Conservation (phyloP, 1,284 basidiomycete species). For the Cryptococcus hybrid region DNA sequence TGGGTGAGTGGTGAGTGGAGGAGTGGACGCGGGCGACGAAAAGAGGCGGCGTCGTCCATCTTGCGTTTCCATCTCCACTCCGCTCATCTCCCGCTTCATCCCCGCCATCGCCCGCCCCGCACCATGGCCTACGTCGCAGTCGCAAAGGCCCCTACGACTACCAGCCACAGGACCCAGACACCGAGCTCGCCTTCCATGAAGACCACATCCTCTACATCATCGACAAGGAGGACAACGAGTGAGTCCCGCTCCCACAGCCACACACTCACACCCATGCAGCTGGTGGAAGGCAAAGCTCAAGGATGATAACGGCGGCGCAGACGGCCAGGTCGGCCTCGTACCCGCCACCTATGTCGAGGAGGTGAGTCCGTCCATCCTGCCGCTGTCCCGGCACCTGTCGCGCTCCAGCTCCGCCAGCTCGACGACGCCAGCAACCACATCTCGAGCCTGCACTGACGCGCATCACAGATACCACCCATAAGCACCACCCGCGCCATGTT, state of each 20-base stretch:
- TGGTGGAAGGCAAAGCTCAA: constrained; percentile 93
- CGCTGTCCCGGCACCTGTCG: too few relatives aligned
- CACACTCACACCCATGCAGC: constrained; percentile 51
- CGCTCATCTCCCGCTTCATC: neutral
- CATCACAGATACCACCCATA: constrained; percentile 32
- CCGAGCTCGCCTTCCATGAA: constrained; percentile 88
- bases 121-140: constrained; percentile 50
- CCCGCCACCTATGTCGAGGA: constrained; percentile 89
- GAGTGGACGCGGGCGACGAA: neutral
- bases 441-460: too few relatives aligned
- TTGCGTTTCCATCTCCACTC: neutral
- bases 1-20: neutral
- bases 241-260: constrained; percentile 41
- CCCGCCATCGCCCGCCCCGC: neutral
- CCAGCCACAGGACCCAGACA: constrained; percentile 76
- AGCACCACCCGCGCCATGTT: constrained; percentile 77
- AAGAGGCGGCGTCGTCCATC: neutral
- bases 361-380: constrained; percentile 54
- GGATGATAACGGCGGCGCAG: constrained; percentile 55
- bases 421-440: too few relatives aligned
- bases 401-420: too few relatives aligned
- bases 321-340: constrained; percentile 73
- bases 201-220: constrained; percentile 84
- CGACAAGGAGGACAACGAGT: constrained; percentile 89
- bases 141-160: constrained; percentile 90